Evolutionary conservation across 148 eudicot genomes (phyloP).

Genomic region (Rhododendron ferrugineum): DNA sequence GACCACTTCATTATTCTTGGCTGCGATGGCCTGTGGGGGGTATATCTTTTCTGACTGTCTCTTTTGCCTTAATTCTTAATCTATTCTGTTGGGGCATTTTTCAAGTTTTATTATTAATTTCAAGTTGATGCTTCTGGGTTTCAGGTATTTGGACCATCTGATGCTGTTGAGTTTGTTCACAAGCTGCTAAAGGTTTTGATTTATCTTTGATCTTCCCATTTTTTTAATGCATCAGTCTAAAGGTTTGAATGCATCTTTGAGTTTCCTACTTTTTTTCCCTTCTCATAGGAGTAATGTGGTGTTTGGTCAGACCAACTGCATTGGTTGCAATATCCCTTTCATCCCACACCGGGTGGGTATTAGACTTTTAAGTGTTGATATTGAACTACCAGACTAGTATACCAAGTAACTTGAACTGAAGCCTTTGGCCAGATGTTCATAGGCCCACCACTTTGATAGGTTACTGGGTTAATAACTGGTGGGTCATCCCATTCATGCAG

Average conservation of each 20-base stretch:
- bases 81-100: background rate
- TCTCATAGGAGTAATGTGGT: background rate
- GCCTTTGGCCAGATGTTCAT: background rate
- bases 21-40: constrained; percentile 98
- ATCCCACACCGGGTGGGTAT: background rate
- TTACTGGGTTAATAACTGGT: background rate
- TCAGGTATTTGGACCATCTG: constrained; percentile 83
- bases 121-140: background rate
- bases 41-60: constrained; percentile 20
- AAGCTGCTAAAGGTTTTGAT: constrained; percentile 58
- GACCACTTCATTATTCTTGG: constrained; percentile 84
- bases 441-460: background rate
- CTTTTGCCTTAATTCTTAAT: background rate
- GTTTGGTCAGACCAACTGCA: background rate
- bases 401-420: background rate
- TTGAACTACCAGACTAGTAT: background rate
- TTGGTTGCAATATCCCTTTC: background rate
- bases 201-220: background rate
- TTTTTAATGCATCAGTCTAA: constrained; percentile 14
- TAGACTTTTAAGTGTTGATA: background rate
- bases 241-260: constrained; percentile 29
- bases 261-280: background rate
- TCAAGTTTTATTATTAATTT: background rate
- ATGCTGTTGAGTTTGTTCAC: constrained; percentile 80
- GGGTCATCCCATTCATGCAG: background rate